Conservation (phyloP, 768 basidiomycete genomes). For the Pisolithus albus region DNA sequence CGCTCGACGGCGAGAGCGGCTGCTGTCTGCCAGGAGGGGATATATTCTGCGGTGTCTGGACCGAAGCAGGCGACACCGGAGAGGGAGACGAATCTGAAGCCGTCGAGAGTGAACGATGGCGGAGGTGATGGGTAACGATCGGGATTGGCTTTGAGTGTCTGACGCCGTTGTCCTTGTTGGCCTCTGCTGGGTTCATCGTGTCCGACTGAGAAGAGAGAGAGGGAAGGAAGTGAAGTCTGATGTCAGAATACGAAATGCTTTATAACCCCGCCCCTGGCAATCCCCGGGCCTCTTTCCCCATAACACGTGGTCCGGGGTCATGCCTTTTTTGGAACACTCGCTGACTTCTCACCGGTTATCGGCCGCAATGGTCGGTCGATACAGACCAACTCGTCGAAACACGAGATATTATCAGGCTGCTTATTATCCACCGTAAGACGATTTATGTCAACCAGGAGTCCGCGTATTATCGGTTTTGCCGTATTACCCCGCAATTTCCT, state of each 20-base stretch:
- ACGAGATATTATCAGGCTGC: no score
- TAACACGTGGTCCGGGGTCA: conserved; percentile 5
- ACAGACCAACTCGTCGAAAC: no score
- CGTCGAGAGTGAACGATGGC: conserved; percentile 55
- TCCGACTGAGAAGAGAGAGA: background rate
- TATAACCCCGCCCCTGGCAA: conserved; percentile 11
- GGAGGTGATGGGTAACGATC: conserved; percentile 38
- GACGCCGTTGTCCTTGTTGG: conserved; percentile 20
- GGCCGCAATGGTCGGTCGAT: no score
- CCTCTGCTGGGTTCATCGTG: conserved; percentile 13
- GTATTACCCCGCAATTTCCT: no score
- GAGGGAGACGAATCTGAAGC: conserved; percentile 56
- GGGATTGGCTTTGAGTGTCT: conserved; percentile 64
- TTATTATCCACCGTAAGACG: no score
- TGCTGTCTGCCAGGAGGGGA: conserved; percentile 37
- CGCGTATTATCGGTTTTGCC: no score
- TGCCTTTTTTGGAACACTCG: background rate
- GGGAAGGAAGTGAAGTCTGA: background rate
- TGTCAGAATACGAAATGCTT: conserved; percentile 6
- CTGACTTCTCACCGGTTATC: no score
- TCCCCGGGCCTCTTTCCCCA: conserved; percentile 4
- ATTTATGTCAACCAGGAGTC: no score
- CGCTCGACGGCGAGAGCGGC: conserved; percentile 50
- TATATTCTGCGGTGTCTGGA: conserved; percentile 43
- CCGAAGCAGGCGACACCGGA: conserved; percentile 45